Evolutionary conservation across 352 stramenopile species (phyloP), one percentile per base, ranked within the genome.

Genomic region (Phytophthora meadii): DNA sequence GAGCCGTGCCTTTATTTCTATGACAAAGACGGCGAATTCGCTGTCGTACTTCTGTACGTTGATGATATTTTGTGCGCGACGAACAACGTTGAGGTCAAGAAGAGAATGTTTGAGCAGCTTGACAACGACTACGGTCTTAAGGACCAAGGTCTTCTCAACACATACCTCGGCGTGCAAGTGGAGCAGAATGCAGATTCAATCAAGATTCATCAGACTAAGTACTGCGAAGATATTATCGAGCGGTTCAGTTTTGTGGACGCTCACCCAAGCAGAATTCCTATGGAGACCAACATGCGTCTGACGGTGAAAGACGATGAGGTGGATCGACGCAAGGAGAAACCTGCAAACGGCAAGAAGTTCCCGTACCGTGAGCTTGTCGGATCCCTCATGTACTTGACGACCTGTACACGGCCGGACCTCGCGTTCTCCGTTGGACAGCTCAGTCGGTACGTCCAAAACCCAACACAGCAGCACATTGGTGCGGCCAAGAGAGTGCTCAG

Each of bases 391-490:
- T 42, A 42, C 14, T 22, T 42, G n/a, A 22, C 14, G 4, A 22
- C 37, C 37, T 42, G 37, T 19, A 22, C 37, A 15, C 10, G 37
- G 11, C 40, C 40, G 6, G 40, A 46, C 14, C 17, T 54, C 2
- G 47, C 47, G 4, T 54, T 8, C 25, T 4, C 10, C 0, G 45
- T 63, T 5, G 45, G 45, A 5, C 36, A 63, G 9, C 24, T 63
- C 1, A 63, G 44, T 25, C 3, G 45, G 19, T 54, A 50, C 15
- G 55, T 62, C 5, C 45, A 63, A 11, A 40, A 49, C 3, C n/a
- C 30, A n/a, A 53, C 54, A 0, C 28, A 54, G 15, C 54, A 53
- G 22, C 42, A 61, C 2, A 61, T 61, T 28, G 52, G 41, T 12
- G 19, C 42, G 8, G 41, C 54, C 10, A 59, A 59, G 9, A 1